Conservation (phyloP, 1,139 yeast genomes). For the Candida glucosophila region DNA sequence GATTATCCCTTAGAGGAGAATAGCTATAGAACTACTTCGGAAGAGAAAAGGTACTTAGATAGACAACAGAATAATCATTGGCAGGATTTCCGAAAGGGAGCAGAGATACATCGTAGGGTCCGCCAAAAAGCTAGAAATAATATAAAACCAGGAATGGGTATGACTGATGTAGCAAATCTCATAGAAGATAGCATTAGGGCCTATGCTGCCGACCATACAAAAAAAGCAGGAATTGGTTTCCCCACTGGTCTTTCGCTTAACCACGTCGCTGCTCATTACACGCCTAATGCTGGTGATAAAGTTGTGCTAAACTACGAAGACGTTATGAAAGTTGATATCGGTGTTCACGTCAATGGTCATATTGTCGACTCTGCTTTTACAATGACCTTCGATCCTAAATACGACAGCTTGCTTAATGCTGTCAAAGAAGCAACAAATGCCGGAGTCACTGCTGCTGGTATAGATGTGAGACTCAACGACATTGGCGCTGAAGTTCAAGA, state of each 20-base stretch:
- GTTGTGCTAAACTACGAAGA: slow-evolving; percentile 74
- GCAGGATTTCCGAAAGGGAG: slow-evolving; percentile 91
- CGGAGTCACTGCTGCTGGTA: slow-evolving; percentile 88
- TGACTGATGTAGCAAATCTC: slow-evolving; percentile 82
- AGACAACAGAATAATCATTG: slow-evolving; percentile 56
- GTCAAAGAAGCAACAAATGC: slow-evolving; percentile 92
- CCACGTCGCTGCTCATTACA: slow-evolving; percentile 95
- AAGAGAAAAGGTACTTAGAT: slow-evolving; percentile 75
- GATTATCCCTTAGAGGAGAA: slow-evolving; percentile 69
- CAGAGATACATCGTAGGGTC: slow-evolving; percentile 90
- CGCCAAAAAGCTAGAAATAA: slow-evolving; percentile 68
- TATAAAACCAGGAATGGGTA: slow-evolving; percentile 86
- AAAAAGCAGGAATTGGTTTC: slow-evolving; percentile 84
- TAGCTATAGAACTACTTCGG: slow-evolving; percentile 71
- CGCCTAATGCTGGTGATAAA: slow-evolving; percentile 94
- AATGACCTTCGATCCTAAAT: slow-evolving; percentile 75
- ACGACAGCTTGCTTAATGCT: slow-evolving; percentile 72
- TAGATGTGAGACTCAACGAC: slow-evolving; percentile 90
- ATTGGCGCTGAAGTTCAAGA: slow-evolving; percentile 96
- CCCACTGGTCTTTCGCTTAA: slow-evolving; percentile 94
- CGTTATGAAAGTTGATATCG: slow-evolving; percentile 94
- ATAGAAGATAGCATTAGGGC: slow-evolving; percentile 81
- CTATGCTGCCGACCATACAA: slow-evolving; percentile 58
- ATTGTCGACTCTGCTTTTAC: slow-evolving; percentile 96
- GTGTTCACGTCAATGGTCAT: slow-evolving; percentile 94